These are phyloP conservation scores for Lyophyllum decastes DNA, from an alignment of 768 basidiomycete species.

Conservation along the genomic window DNA sequence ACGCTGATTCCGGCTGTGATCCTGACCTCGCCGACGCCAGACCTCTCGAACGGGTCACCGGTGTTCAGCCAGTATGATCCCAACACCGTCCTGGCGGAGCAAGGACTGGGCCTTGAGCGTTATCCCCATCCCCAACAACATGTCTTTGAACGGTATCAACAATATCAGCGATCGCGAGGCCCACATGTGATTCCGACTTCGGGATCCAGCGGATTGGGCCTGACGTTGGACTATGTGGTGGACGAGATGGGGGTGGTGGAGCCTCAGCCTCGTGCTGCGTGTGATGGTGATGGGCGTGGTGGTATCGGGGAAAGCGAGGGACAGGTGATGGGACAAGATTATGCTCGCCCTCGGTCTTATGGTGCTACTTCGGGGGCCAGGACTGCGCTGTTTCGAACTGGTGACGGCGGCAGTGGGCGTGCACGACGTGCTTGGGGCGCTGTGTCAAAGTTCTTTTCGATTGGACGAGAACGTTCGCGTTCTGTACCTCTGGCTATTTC, in stretches of 20 bases:
- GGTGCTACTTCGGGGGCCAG: background rate
- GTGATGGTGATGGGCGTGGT: background rate
- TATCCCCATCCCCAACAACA: background rate
- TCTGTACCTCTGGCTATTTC: background rate
- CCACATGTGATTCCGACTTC: background rate
- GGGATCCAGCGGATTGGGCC: slow-evolving; percentile 3
- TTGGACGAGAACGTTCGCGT: background rate
- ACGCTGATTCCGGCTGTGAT: slow-evolving; percentile 10
- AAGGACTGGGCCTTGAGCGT: too few relatives aligned
- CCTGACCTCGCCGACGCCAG: slow-evolving; percentile 16
- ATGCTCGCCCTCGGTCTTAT: background rate
- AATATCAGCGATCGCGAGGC: background rate
- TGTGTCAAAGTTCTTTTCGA: slow-evolving; percentile 6
- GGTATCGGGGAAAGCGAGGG: background rate
- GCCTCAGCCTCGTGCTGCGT: background rate
- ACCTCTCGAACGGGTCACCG: slow-evolving; percentile 3
- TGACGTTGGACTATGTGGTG: background rate
- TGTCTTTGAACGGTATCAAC: background rate
- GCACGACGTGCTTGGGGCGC: slow-evolving; percentile 10
- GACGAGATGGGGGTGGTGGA: background rate
- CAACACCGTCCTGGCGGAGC: background rate
- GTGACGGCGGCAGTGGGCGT: background rate
- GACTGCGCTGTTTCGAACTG: slow-evolving; percentile 1
- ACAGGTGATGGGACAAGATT: background rate
- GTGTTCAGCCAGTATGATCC: background rate